Percentiles rank a stretch among this genome's conserved stretches.
Evolutionary conservation across 2,329 filamentous ascomycete genomes (phyloP).

Genomic region (Verticillium nubilum): DNA sequence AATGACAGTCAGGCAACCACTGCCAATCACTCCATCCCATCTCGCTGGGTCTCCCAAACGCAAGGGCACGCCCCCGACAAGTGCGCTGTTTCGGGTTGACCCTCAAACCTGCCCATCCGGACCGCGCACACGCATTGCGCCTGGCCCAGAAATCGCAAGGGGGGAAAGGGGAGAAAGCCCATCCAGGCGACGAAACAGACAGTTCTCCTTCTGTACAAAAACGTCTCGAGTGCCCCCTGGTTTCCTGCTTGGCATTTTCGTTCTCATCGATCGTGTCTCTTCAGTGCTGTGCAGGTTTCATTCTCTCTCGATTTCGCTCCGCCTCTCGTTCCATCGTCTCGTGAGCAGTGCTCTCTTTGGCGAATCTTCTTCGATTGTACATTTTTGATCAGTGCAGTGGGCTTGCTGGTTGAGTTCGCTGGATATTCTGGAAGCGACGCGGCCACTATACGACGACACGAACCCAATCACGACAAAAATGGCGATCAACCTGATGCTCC

Average conservation of each 20-base stretch:
- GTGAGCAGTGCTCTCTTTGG: not conserved
- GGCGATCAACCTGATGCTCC: constrained; percentile 35
- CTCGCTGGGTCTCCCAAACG: not conserved
- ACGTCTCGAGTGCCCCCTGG: not conserved
- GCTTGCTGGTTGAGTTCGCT: not conserved
- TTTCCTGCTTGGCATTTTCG: not conserved
- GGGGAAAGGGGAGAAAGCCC: not conserved
- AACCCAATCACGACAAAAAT: constrained; percentile 1
- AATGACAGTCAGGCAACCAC: not conserved
- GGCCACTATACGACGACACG: not conserved
- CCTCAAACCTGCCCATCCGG: not conserved
- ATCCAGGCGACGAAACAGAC: not conserved
- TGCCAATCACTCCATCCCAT: not conserved
- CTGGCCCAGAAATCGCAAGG: not conserved
- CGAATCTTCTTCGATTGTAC: not conserved
- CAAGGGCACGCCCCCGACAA: not conserved
- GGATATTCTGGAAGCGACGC: not conserved
- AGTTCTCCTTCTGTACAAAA: not conserved
- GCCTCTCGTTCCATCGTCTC: not conserved
- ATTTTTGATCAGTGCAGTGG: not conserved
- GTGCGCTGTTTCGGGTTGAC: not conserved
- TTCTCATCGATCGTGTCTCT: not conserved
- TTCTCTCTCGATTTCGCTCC: not conserved
- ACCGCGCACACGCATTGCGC: not conserved
- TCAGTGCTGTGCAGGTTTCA: not conserved